Evolutionary conservation across 495 filamentous ascomycete genomes (phyloP).

Genomic region (Penicillium cinerascens): DNA sequence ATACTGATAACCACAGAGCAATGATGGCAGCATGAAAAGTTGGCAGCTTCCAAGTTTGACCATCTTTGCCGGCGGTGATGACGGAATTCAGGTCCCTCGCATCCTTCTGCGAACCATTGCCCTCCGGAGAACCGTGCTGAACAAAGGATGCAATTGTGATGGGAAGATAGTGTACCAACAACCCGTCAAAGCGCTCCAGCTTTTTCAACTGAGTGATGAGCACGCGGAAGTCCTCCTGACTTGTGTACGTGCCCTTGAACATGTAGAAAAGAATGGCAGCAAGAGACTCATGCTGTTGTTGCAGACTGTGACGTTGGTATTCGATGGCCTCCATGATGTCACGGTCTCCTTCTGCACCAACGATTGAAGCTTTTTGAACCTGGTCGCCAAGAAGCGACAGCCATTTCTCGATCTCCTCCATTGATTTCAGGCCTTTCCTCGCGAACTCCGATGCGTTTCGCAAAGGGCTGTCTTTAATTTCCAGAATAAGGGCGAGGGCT

Average conservation of each 20-base stretch:
- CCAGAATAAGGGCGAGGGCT: constrained; percentile 39
- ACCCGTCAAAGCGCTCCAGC: constrained; percentile 67
- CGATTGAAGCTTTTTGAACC: constrained; percentile 62
- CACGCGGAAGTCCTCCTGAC: constrained; percentile 64
- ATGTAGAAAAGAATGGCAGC: constrained; percentile 70
- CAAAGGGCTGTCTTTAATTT: constrained; percentile 40
- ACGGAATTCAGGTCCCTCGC: constrained; percentile 65
- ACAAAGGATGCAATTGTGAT: constrained; percentile 68
- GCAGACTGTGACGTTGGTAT: constrained; percentile 67
- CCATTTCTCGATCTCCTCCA: constrained; percentile 70
- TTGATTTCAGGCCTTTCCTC: constrained; percentile 64
- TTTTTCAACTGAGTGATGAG: constrained; percentile 63
- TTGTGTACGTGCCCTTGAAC: constrained; percentile 67
- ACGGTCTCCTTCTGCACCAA: constrained; percentile 55
- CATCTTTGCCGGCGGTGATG: constrained; percentile 60
- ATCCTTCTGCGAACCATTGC: constrained; percentile 53
- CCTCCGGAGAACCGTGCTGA: constrained; percentile 70
- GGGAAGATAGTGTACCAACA: constrained; percentile 75
- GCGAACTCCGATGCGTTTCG: constrained; percentile 54
- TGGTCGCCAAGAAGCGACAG: constrained; percentile 69
- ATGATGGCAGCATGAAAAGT: constrained; percentile 72
- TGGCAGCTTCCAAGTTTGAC: constrained; percentile 62
- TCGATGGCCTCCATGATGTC: constrained; percentile 68
- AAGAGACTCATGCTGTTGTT: constrained; percentile 85
- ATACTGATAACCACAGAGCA: constrained; percentile 85